A percentile compares a stretch with the other conserved stretches of the same genome.
Conservation (phyloP, 495 filamentous ascomycete species). For the Glarea lozoyensis region DNA sequence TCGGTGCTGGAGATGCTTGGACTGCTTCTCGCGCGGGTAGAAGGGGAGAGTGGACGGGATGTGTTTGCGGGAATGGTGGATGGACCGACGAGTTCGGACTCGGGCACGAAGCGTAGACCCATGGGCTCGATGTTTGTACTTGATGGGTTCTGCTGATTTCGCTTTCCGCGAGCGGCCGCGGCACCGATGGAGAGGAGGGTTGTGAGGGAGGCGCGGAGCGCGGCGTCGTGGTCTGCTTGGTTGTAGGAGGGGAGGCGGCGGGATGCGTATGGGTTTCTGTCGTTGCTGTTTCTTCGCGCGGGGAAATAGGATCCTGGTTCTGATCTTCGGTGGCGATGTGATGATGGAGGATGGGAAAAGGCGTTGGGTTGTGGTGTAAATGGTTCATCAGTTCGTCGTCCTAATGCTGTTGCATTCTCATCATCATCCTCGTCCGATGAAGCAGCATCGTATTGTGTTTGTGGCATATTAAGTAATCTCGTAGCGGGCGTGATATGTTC, state of each 20-base stretch:
- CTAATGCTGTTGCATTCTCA: constrained; percentile 74
- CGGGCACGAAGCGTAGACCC: constrained; percentile 60
- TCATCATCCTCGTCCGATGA: constrained; percentile 55
- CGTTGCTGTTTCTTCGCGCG: constrained; percentile 20
- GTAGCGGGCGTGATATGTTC: constrained; percentile 48
- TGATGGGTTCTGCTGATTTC: constrained; percentile 23
- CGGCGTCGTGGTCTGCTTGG: constrained; percentile 84
- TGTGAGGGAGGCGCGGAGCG: constrained; percentile 81
- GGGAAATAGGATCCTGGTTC: constrained; percentile 28
- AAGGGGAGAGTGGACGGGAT: constrained; percentile 18
- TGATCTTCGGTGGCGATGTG: constrained; percentile 37
- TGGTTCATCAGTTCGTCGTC: constrained; percentile 39
- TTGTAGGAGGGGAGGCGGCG: constrained; percentile 30
- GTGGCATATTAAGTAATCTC: constrained; percentile 12
- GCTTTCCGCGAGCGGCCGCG: constrained; percentile 69
- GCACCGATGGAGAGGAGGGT: constrained; percentile 92
- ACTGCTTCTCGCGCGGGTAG: constrained; percentile 20
- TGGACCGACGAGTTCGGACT: constrained; percentile 58
- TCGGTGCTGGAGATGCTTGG: constrained; percentile 24
- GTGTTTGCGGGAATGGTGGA: constrained; percentile 18
- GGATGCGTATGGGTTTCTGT: constrained; percentile 2
- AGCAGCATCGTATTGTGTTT: constrained; percentile 30
- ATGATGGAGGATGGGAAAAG: constrained; percentile 74
- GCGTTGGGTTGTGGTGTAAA: constrained; percentile 87
- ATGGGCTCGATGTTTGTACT: constrained; percentile 37